phyloP scores from a whole-genome alignment of 179 eudicot genomes.

The Nepenthes alata region DNA sequence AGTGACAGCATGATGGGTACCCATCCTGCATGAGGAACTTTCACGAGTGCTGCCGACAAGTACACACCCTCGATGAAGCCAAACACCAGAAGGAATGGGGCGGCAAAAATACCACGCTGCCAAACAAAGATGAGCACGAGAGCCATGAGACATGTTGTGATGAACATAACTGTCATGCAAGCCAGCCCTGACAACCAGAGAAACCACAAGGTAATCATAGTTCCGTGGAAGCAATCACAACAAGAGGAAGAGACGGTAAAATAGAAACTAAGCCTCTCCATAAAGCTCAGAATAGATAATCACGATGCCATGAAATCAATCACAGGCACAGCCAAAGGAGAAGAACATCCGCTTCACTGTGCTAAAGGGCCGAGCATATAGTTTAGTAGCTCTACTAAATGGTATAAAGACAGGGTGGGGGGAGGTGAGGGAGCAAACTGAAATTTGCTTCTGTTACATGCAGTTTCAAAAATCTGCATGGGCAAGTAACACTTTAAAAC shows the following conservation, averaged over 20 bases:
- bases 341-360: too few relatives aligned
- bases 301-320: too few relatives aligned
- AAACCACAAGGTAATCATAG: too few relatives aligned
- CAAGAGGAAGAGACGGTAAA: background rate
- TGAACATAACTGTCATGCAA: slow-evolving; percentile 75
- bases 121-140: slow-evolving; percentile 64
- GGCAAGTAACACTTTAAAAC: too few relatives aligned
- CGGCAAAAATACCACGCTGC: slow-evolving; percentile 48
- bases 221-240: background rate
- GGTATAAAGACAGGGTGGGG: too few relatives aligned
- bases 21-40: slow-evolving; percentile 96
- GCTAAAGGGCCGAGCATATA: too few relatives aligned
- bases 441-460: too few relatives aligned
- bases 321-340: too few relatives aligned
- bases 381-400: too few relatives aligned
- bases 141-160: slow-evolving; percentile 81
- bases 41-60: slow-evolving; percentile 58
- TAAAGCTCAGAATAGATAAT: too few relatives aligned
- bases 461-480: too few relatives aligned
- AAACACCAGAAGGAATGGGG: slow-evolving; percentile 53
- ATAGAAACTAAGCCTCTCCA: background rate
- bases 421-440: too few relatives aligned
- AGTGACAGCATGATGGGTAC: slow-evolving; percentile 62
- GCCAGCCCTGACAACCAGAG: slow-evolving; percentile 50
- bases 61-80: slow-evolving; percentile 57